A percentile compares a stretch with the other conserved stretches of the same genome.
Conservation (phyloP, 1,284 basidiomycete genomes). For the Somion occarium region DNA sequence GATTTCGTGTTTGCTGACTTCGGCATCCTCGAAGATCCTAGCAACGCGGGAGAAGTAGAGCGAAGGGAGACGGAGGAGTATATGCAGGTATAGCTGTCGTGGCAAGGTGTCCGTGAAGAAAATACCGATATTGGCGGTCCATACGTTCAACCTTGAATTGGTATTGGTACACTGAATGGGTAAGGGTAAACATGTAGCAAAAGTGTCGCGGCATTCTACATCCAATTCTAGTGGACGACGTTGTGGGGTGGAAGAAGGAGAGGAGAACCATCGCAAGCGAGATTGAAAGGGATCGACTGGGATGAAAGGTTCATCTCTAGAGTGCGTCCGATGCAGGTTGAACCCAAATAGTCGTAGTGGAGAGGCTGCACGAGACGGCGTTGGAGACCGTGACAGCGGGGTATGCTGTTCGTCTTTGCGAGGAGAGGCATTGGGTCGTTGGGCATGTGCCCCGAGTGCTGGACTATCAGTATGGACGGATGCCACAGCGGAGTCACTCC, state of each 20-base stretch:
- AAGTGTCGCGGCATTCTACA: constrained; percentile 12
- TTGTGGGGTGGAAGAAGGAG: constrained; percentile 15
- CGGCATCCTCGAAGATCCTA: constrained; percentile 67
- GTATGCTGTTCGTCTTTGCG: constrained; percentile 18
- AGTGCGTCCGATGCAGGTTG: constrained; percentile 33
- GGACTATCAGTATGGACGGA: constrained; percentile 19
- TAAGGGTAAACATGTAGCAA: constrained; percentile 16
- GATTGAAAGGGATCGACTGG: constrained; percentile 42
- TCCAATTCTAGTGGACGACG: constrained; percentile 8
- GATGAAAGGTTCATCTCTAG: constrained; percentile 45
- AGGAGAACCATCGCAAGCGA: constrained; percentile 27
- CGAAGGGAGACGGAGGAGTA: constrained; percentile 64
- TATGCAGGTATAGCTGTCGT: constrained; percentile 54
- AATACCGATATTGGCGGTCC: constrained; percentile 15
- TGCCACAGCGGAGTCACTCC: constrained; percentile 19
- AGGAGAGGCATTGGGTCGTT: constrained; percentile 10
- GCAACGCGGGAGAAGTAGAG: constrained; percentile 73
- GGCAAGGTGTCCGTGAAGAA: constrained; percentile 50
- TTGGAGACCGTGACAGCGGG: constrained; percentile 25
- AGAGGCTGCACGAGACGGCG: constrained; percentile 39
- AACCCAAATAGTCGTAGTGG: constrained; percentile 37
- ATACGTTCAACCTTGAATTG: constrained; percentile 9
- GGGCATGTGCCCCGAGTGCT: constrained; percentile 11
- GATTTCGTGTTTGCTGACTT: constrained; percentile 69
- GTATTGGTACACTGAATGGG: constrained; percentile 11